Conservation (phyloP, 2,329 filamentous ascomycete species). For the Emmonsiellopsis sp. region DNA sequence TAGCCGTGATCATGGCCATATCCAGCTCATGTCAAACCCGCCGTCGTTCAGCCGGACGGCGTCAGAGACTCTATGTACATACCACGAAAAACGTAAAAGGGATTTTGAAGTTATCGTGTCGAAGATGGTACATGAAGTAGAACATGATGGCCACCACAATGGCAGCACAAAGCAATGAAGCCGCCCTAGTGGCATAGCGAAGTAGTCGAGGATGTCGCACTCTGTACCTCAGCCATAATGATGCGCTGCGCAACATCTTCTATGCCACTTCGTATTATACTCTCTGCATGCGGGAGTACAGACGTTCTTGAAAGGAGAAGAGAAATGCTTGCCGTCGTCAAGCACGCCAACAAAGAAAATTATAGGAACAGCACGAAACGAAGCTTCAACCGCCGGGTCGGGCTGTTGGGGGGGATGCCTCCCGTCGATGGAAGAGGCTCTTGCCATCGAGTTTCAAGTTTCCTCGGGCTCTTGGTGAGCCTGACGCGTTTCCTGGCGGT, state of each 20-base stretch:
- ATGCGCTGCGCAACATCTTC: not conserved
- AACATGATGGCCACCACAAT: slow-evolving; percentile 35
- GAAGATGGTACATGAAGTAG: slow-evolving; percentile 48
- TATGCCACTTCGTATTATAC: not conserved
- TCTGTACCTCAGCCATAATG: not conserved
- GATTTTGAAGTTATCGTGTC: slow-evolving; percentile 40
- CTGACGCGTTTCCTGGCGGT: not conserved
- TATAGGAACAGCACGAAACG: too few species aligned
- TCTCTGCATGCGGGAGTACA: not conserved
- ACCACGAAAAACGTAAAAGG: slow-evolving; percentile 54
- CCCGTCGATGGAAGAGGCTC: not conserved
- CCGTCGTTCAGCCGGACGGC: too few species aligned
- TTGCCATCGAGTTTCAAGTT: not conserved
- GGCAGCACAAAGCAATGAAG: not conserved
- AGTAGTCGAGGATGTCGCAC: not conserved
- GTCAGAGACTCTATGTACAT: slow-evolving; percentile 14
- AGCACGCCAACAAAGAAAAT: too few species aligned
- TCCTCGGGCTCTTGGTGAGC: not conserved
- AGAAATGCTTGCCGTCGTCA: too few species aligned
- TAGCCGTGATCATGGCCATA: too few species aligned
- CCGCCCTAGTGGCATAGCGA: not conserved
- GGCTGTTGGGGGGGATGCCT: too few species aligned
- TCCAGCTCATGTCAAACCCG: too few species aligned
- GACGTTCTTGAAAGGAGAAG: too few species aligned
- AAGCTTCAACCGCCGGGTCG: too few species aligned